Conservation (phyloP, 768 basidiomycete species). For the Trametes meyenii region DNA sequence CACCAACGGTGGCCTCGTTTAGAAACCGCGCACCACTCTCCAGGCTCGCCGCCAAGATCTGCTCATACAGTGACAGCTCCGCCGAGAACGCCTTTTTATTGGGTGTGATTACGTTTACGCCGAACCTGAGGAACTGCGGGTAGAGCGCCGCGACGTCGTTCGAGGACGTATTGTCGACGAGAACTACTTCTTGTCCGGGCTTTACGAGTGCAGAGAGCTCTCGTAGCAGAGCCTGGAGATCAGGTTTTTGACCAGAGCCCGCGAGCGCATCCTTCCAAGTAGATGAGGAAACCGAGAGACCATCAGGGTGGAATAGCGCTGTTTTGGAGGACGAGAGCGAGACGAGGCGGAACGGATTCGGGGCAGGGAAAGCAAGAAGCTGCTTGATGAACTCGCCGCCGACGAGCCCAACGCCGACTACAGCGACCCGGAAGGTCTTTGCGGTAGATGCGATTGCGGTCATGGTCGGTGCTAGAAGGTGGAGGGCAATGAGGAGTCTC, state of each 20-base stretch:
- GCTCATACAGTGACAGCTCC: slow-evolving; percentile 62
- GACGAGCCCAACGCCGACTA: slow-evolving; percentile 92
- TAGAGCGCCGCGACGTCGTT: slow-evolving; percentile 81
- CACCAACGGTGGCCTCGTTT: slow-evolving; percentile 94
- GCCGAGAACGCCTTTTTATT: slow-evolving; percentile 98
- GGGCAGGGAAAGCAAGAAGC: slow-evolving; percentile 65
- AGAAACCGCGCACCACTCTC: slow-evolving; percentile 68
- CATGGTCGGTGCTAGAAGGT: slow-evolving; percentile 5
- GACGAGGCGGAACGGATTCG: slow-evolving; percentile 62
- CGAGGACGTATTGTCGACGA: slow-evolving; percentile 93
- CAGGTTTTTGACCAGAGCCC: slow-evolving; percentile 46
- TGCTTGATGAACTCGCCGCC: slow-evolving; percentile 87
- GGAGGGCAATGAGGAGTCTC: background rate
- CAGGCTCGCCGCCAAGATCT: slow-evolving; percentile 62
- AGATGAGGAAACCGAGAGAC: slow-evolving; percentile 44
- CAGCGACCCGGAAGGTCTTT: slow-evolving; percentile 56
- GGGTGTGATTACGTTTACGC: slow-evolving; percentile 89
- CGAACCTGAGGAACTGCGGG: slow-evolving; percentile 74
- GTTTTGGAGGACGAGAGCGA: slow-evolving; percentile 70
- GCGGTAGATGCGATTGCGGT: slow-evolving; percentile 18
- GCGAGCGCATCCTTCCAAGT: slow-evolving; percentile 52
- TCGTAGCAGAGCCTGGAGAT: slow-evolving; percentile 43
- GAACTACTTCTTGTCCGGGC: slow-evolving; percentile 57
- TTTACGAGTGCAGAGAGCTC: slow-evolving; percentile 50
- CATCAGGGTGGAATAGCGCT: slow-evolving; percentile 55